phyloP scores from a whole-genome alignment of 192 early-diverging fungal species.

The Blastocladiella britannica region DNA sequence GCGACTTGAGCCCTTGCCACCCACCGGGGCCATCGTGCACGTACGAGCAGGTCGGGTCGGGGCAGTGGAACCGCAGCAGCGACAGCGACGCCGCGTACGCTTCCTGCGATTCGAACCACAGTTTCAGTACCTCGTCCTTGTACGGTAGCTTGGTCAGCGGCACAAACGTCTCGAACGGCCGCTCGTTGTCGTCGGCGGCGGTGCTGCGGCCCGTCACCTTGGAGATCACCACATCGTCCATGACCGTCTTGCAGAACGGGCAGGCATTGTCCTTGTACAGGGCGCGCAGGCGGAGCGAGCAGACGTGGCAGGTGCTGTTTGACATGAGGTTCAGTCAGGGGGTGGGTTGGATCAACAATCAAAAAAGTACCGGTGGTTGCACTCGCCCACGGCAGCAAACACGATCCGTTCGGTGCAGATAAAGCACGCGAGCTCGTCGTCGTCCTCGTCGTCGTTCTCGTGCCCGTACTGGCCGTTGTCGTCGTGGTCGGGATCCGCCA shows the following conservation, averaged over 20 bases:
- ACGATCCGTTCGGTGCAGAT: neutral
- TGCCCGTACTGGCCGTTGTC: neutral
- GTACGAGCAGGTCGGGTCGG: slow-evolving; percentile 49
- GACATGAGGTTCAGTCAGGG: too few species aligned
- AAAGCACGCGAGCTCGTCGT: neutral
- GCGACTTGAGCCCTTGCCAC: slow-evolving; percentile 66
- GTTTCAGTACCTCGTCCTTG: slow-evolving; percentile 40
- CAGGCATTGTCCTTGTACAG: slow-evolving; percentile 72
- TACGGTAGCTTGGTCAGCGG: slow-evolving; percentile 21
- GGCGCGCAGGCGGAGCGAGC: slow-evolving; percentile 71
- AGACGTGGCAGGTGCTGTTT: slow-evolving; percentile 66
- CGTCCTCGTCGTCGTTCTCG: neutral
- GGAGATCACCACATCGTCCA: slow-evolving; percentile 41
- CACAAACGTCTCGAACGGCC: slow-evolving; percentile 15
- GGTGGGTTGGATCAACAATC: neutral
- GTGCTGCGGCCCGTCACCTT: slow-evolving; percentile 14
- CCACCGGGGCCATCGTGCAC: slow-evolving; percentile 42
- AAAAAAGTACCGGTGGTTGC: neutral
- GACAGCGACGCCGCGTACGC: slow-evolving; percentile 53
- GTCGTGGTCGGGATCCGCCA: neutral
- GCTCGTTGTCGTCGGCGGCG: slow-evolving; percentile 18
- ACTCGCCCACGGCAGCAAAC: neutral
- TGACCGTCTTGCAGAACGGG: slow-evolving; percentile 66
- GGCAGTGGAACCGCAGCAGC: slow-evolving; percentile 69
- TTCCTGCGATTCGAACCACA: slow-evolving; percentile 54